Conservation (phyloP, 352 stramenopile species). For the Hyphochytrium catenoides region DNA sequence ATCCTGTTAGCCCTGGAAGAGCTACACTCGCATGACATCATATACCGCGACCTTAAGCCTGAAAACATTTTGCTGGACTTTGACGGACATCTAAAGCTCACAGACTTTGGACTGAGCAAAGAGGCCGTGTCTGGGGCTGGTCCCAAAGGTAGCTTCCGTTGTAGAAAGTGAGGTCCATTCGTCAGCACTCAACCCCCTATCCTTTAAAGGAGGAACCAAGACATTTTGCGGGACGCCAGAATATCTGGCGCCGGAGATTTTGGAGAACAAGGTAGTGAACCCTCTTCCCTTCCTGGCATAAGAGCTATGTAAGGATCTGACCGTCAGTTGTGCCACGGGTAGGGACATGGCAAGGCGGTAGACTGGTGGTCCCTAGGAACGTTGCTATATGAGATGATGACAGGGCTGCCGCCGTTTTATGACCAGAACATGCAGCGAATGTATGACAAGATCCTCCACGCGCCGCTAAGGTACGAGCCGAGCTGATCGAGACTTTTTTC, state of each 20-base stretch:
- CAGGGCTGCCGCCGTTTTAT: slow-evolving; percentile 71
- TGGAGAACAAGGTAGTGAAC: slow-evolving; percentile 60
- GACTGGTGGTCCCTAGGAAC: slow-evolving; percentile 75
- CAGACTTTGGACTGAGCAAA: slow-evolving; percentile 85
- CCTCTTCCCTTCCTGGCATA: background rate
- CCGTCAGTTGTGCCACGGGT: background rate
- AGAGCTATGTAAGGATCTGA: no score
- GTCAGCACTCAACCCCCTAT: slow-evolving; percentile 33
- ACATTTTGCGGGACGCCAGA: slow-evolving; percentile 81
- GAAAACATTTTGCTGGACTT: slow-evolving; percentile 85
- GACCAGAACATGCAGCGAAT: slow-evolving; percentile 81
- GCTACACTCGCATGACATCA: slow-evolving; percentile 80
- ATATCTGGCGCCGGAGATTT: slow-evolving; percentile 80
- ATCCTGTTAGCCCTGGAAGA: slow-evolving; percentile 76
- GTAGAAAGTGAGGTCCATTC: no score
- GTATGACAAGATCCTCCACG: slow-evolving; percentile 83
- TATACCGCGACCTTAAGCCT: slow-evolving; percentile 89
- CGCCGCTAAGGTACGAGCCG: slow-evolving; percentile 54
- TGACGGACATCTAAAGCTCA: slow-evolving; percentile 77
- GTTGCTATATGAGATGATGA: slow-evolving; percentile 82
- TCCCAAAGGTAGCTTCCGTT: no score
- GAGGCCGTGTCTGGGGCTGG: slow-evolving; percentile 59
- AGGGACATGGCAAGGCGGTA: slow-evolving; percentile 15
- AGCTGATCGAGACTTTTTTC: slow-evolving; percentile 2
- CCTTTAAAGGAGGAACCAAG: slow-evolving; percentile 1